Evolutionary conservation across 768 basidiomycete genomes (phyloP).

Genomic region (Leccinum barrowsii): DNA sequence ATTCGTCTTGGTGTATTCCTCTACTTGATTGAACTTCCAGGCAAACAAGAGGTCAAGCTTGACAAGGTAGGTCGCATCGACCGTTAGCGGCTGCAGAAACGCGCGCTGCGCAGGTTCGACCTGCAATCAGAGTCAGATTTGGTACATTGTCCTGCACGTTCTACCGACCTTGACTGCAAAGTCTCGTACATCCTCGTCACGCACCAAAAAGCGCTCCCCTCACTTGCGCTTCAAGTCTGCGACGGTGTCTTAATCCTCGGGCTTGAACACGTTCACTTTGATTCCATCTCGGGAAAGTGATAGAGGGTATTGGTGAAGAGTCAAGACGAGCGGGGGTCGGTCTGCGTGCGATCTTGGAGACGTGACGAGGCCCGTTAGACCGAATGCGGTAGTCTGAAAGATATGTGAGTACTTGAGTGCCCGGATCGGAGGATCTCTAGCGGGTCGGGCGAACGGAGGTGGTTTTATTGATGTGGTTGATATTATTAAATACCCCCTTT

Average conservation of each 20-base stretch:
- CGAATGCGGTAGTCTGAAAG: conserved; percentile 95
- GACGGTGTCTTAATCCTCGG: conserved; percentile 62
- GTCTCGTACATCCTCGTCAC: conserved; percentile 81
- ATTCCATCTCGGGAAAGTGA: conserved; percentile 77
- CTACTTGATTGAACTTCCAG: conserved; percentile 83
- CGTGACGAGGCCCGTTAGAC: conserved; percentile 89
- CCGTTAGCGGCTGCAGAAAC: conserved; percentile 78
- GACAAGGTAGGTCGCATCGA: conserved; percentile 84
- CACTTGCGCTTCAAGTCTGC: conserved; percentile 76
- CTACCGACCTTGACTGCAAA: conserved; percentile 79
- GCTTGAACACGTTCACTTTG: conserved; percentile 73
- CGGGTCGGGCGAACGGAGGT: conserved; percentile 50
- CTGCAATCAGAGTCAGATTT: conserved; percentile 35
- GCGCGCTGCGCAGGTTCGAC: conserved; percentile 89
- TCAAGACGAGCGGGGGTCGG: conserved; percentile 67
- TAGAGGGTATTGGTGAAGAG: conserved; percentile 91
- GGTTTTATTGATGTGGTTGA: too few relatives aligned
- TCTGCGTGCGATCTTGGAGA: conserved; percentile 62
- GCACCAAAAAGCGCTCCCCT: conserved; percentile 84
- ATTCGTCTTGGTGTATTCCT: conserved; percentile 80
- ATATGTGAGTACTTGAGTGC: conserved; percentile 51
- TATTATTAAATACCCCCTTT: too few relatives aligned
- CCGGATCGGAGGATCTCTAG: conserved; percentile 74
- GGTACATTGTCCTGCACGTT: not conserved
- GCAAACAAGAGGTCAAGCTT: conserved; percentile 92